Percentiles rank a stretch among this genome's conserved stretches.
Conservation (phyloP, 768 basidiomycete species). For the Hemileccinum impolitum region DNA sequence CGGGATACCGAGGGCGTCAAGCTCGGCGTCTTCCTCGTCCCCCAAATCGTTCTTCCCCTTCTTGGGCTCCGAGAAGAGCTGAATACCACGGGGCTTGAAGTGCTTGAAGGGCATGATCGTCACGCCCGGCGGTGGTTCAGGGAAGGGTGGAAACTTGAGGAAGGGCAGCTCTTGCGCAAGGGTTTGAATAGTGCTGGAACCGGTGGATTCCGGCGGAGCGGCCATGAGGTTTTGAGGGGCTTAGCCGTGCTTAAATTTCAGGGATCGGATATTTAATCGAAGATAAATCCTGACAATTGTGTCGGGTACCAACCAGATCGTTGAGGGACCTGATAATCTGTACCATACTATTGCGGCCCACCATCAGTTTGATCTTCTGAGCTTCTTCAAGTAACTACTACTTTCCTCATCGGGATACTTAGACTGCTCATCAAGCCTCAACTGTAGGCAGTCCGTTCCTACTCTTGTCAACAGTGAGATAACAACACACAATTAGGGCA, state of each 20-base stretch:
- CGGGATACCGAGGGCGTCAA: constrained; percentile 64
- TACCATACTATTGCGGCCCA: too few species aligned
- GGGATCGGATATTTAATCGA: constrained; percentile 11
- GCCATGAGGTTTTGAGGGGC: constrained; percentile 22
- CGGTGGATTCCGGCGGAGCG: constrained; percentile 11
- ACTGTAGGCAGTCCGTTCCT: too few species aligned
- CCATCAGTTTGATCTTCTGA: too few species aligned
- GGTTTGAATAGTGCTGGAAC: constrained; percentile 8
- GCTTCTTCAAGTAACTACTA: too few species aligned
- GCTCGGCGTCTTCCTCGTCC: constrained; percentile 48
- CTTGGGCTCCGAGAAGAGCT: constrained; percentile 42
- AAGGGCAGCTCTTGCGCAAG: constrained; percentile 17
- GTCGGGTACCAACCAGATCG: constrained; percentile 6
- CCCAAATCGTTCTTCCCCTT: constrained; percentile 27
- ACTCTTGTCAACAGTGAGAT: too few species aligned
- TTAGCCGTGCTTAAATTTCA: constrained; percentile 7
- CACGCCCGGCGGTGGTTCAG: constrained; percentile 41
- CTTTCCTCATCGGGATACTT: too few species aligned
- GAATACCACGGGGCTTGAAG: constrained; percentile 58
- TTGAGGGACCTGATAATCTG: too few species aligned
- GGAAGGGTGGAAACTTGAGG: constrained; percentile 48
- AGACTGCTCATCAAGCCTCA: too few species aligned
- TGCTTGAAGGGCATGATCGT: constrained; percentile 52
- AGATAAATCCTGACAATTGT: constrained; percentile 11
- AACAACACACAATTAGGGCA: too few species aligned